Base-by-base conservation (phyloP, 306 rosid genomes). In the Geum urbanum region DNA sequence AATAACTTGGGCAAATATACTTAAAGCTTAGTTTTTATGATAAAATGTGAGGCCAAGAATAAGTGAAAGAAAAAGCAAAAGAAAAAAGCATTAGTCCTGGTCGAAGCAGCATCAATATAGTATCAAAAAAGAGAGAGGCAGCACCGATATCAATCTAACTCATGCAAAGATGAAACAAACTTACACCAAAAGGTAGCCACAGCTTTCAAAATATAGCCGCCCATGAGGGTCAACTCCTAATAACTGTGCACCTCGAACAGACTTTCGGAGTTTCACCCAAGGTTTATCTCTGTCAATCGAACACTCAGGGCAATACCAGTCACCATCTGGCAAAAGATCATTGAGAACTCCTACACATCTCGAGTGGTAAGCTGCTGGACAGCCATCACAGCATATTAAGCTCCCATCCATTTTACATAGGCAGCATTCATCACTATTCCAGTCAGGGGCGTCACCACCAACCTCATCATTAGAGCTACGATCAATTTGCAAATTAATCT, bases 221-320 rank as follows among this genome's bases (percentile, higher is more conserved):
- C 99, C 99, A 70, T 82, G 86, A 81, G 76, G 91, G 86, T 95
- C 99, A 76, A 66, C 76, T 75, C 97, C 97, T 71, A 95, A 74
- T 67, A 91, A 68, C 45, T 89, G 95, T 73, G 92, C 99, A 73
- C 99, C 99, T 75, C 91, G 95, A 59, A 91, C 83, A 72, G 97
- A 88, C 79, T 84, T 91, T 52, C 60, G 82, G 41, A 78, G 81
- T 77, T 91, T 89, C 84, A 82, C 79, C 91, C 91, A 80, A 64
- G 95, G 85, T 54, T 67, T 79, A 59, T 63, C 80, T 75, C 86
- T 63, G 71, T 86, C 82, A 58, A 91, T 88, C 51, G 84, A 84
- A 82, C 99, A 95, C 84, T 95, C 99, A 7, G 99, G 99, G 83
- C 99, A 95, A 83, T 84, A 91, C 99, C 99, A 95, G 74, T 89